Percentiles rank a stretch among this genome's conserved stretches.
Evolutionary conservation across 2,329 filamentous ascomycete species (phyloP).

Genomic region (Bipolaris zeicola): DNA sequence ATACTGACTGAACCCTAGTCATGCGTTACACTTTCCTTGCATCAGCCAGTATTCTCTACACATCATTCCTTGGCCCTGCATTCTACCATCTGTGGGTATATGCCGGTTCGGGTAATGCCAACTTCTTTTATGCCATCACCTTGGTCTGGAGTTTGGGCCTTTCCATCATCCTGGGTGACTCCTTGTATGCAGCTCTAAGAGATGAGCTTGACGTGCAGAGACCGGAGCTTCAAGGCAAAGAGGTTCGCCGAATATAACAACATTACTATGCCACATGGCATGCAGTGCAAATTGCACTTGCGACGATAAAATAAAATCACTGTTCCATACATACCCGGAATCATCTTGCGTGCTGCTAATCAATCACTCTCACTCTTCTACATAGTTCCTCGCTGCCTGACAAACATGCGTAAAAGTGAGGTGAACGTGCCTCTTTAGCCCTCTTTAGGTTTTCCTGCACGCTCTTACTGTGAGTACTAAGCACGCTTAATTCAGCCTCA

Average conservation of each 20-base stretch:
- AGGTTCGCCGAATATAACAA: constrained; percentile 79
- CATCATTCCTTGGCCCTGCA: constrained; percentile 84
- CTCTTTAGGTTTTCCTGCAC: constrained; percentile 10
- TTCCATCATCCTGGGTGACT: constrained; percentile 83
- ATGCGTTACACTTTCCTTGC: constrained; percentile 94
- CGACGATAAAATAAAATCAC: neutral
- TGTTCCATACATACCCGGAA: neutral
- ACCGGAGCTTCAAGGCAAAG: constrained; percentile 87
- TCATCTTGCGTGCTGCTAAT: neutral
- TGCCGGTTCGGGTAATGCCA: constrained; percentile 94
- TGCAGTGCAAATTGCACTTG: neutral
- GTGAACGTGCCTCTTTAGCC: neutral
- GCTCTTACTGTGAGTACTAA: constrained; percentile 15
- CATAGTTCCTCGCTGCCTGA: neutral
- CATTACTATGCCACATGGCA: neutral
- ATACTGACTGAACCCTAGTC: constrained; percentile 55
- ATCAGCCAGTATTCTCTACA: constrained; percentile 81
- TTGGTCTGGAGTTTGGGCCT: constrained; percentile 95
- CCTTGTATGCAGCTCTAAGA: constrained; percentile 83
- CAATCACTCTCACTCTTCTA: neutral
- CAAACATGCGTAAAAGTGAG: neutral
- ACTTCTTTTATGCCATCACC: constrained; percentile 99
- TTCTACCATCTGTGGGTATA: constrained; percentile 99
- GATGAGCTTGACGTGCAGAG: constrained; percentile 94
- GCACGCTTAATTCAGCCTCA: constrained; percentile 8